Evolutionary conservation across 331 rosid species (phyloP).

Genomic region (Erythrophleum ivorense): DNA sequence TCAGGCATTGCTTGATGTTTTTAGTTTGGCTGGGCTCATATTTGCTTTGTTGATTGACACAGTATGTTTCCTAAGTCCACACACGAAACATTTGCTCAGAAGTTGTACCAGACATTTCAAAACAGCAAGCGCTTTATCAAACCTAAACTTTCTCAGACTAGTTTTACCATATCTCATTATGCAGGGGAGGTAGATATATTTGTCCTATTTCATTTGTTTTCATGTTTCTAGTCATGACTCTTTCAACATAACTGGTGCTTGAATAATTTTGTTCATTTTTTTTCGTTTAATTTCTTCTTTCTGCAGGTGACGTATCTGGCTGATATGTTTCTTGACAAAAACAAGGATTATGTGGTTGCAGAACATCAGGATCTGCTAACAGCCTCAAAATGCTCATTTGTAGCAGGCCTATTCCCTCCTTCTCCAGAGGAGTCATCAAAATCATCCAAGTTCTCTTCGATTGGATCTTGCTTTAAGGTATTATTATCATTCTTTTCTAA

Average conservation of each 20-base stretch:
- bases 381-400: conserved; percentile 89
- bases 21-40: conserved; percentile 48
- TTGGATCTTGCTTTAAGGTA: conserved; percentile 98
- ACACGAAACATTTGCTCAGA: conserved; percentile 96
- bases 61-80: conserved; percentile 99
- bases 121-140: conserved; percentile 92
- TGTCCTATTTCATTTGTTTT: conserved; percentile 18
- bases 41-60: conserved; percentile 47
- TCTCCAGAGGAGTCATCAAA: conserved; percentile 88
- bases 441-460: conserved; percentile 94
- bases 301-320: conserved; percentile 88
- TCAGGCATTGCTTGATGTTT: conserved; percentile 37
- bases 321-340: conserved; percentile 94
- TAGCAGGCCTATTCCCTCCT: conserved; percentile 84
- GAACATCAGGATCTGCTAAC: conserved; percentile 93
- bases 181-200: conserved; percentile 90
- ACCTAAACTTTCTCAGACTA: conserved; percentile 96
- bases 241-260: conserved; percentile 13
- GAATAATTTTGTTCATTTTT: conserved; percentile 28
- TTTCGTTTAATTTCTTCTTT: conserved; percentile 27
- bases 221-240: conserved; percentile 27
- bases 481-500: conserved; percentile 7
- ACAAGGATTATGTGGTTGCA: conserved; percentile 98
- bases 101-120: conserved; percentile 93
- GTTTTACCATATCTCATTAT: conserved; percentile 93